Base-by-base conservation (phyloP, 2,329 filamentous ascomycete genomes). In the Aspergillus unguis region DNA sequence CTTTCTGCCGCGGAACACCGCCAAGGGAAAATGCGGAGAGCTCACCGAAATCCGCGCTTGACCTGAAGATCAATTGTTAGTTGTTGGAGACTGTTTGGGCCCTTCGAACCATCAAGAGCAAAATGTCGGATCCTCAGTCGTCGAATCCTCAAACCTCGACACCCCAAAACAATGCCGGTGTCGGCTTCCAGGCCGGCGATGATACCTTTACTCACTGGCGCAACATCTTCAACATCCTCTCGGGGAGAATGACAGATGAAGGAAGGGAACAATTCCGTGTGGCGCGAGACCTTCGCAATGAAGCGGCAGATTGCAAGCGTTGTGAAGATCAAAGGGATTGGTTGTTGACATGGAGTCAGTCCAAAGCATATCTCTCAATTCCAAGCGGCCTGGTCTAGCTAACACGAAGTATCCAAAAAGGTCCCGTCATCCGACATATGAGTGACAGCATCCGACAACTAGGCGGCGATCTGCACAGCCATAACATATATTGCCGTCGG, bases 341-440 rank as follows among this genome's bases (percentile, higher is more conserved):
- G 78, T 82, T 95, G 33, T 84, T 97, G 64, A 75, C 84, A 67
- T 88, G 92, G 78, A 92, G 77, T 77, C 61, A 60, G 70, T 62
- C 6, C 9, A 17, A 4, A 10, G 33, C 6, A 26, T 32, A 25
- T 33, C 11, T 44, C n/a, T 31, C 29, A 37, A n/a, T 26, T 25
- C 10, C 32, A 27, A 7, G n/a, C 26, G 26, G n/a, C 46, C 25
- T 11, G 26, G 10, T 17, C 29, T 9, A 46, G 17, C 52, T 52
- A 42, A 52, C 46, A 53, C 17, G 17, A 50, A 41, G 27, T 23
- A 29, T 31, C 28, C 31, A 41, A 49, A 32, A 50, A 78, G 77
- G 87, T 51, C 94, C 94, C 28, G 84, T 89, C 52, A 85, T 99
- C 54, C 86, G 87, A 56, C 99, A 95, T 80, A 78, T 99, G 74